Percentiles rank a stretch among this genome's conserved stretches.
Evolutionary conservation across 2,329 filamentous ascomycete genomes (phyloP).

Genomic region (Neonectria hederae): DNA sequence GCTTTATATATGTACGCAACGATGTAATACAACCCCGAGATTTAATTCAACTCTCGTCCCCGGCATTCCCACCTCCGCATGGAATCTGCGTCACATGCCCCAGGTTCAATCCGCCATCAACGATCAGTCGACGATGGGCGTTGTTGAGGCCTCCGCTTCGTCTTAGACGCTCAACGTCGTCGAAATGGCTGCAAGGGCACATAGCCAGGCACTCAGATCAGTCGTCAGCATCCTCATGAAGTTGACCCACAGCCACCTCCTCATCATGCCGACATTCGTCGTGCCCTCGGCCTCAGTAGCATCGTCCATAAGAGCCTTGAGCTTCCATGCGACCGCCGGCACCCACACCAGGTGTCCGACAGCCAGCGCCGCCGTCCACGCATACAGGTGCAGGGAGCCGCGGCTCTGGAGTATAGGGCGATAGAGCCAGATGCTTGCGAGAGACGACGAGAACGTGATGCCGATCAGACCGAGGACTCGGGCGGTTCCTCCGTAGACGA

Average conservation of each 20-base stretch:
- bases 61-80: background rate
- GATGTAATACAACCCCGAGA: background rate
- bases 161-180: constrained; percentile 35
- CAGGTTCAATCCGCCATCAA: background rate
- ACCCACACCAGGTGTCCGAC: constrained; percentile 47
- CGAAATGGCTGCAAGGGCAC: constrained; percentile 44
- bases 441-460: constrained; percentile 46
- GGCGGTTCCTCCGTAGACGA: constrained; percentile 51
- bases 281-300: constrained; percentile 30
- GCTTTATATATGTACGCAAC: background rate
- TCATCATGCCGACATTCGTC: constrained; percentile 44
- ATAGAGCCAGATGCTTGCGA: constrained; percentile 40
- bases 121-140: background rate
- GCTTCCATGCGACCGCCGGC: constrained; percentile 46
- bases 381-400: constrained; percentile 47
- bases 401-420: constrained; percentile 35
- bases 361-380: constrained; percentile 44
- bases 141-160: background rate
- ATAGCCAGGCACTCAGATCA: constrained; percentile 48
- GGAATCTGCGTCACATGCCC: background rate
- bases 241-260: constrained; percentile 47
- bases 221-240: constrained; percentile 45
- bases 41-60: background rate
- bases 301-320: constrained; percentile 45
- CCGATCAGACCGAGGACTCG: constrained; percentile 48